These are phyloP conservation scores for Scolecobasidium constrictum DNA, from an alignment of 2,329 filamentous ascomycete species.

Conservation along the genomic window DNA sequence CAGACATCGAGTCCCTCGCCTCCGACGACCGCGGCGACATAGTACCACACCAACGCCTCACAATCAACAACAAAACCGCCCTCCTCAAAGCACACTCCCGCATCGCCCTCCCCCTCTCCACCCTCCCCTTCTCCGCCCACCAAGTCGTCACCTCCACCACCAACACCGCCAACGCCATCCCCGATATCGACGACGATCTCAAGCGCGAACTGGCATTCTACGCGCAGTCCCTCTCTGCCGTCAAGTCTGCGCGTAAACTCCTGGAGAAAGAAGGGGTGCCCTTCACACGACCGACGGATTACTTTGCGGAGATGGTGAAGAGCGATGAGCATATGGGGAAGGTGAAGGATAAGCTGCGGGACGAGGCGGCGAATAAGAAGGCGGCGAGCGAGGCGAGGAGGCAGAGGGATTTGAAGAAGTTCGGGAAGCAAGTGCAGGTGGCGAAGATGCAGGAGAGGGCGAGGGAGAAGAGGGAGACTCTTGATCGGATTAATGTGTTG, in stretches of 20 bases:
- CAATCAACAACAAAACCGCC: constrained; percentile 92
- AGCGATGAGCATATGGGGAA: constrained; percentile 96
- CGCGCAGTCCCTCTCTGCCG: constrained; percentile 74
- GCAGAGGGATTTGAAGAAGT: constrained; percentile 94
- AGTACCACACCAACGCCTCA: constrained; percentile 81
- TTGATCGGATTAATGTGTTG: constrained; percentile 89
- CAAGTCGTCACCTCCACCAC: constrained; percentile 56
- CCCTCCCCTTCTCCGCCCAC: constrained; percentile 71
- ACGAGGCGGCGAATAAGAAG: constrained; percentile 87
- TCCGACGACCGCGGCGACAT: constrained; percentile 79
- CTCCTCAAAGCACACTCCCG: constrained; percentile 71
- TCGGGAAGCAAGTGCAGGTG: constrained; percentile 95
- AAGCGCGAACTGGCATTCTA: constrained; percentile 90
- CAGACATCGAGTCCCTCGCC: constrained; percentile 68
- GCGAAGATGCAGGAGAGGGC: constrained; percentile 90
- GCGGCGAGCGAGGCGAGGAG: constrained; percentile 83
- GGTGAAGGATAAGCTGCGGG: constrained; percentile 85
- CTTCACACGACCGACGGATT: constrained; percentile 84
- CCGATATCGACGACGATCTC: constrained; percentile 82
- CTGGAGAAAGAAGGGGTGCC: constrained; percentile 73
- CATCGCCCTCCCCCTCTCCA: constrained; percentile 58
- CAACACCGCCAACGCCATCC: constrained; percentile 57
- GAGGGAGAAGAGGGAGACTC: constrained; percentile 81
- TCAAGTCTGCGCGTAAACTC: constrained; percentile 57
- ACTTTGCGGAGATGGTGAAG: constrained; percentile 99